Base-by-base conservation (phyloP, 768 basidiomycete species). In the Paxillus ammoniavirescens region DNA sequence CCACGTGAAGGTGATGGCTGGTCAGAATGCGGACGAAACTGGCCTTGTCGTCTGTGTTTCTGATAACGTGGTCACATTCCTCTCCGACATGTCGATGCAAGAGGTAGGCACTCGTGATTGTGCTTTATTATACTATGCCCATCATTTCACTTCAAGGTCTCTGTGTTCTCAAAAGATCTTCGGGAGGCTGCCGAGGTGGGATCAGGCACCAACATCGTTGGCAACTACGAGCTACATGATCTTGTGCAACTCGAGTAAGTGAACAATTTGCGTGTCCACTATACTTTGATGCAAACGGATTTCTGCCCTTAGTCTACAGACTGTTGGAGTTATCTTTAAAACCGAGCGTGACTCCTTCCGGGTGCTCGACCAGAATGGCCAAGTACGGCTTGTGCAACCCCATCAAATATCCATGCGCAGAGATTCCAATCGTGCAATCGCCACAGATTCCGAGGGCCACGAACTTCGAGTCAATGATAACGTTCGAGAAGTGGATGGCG, bases 1-100 rank as follows among this genome's bases (percentile, higher is more conserved):
- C 72, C 97, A 99, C 64, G 93, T 99, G 72, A 98, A 98, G 73
- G 96, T 98, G 53, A 93, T 98, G 86, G 80, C 86, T 14, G 97
- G 97, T 21, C 87, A 93, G 71, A 97, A 98, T 65, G 82, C 84
- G 8, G 92, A 97, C 63, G 95, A 97, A 71, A 95, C 94, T 3
- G 97, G 97, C 75, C 79, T 98, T 62, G 96, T 99, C 36, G 89
- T 98, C 21, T 88, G 93, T 18, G 87, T 95, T 17, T 78, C 88
- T 4, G 91, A 92, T 62, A 92, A 94, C 48, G 84, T 93, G 23
- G 91, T 98, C 14, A 98, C 96, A 1, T 94, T 98, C 75, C 72
- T 97, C 60, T 96, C 93, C n/a, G 97, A 98, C 67, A 91, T 98
- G 84, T 89, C 90, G 2, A 86, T 94, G 84, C 89, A 93, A 63